Conservation (phyloP, 2,329 filamentous ascomycete species). For the Xylariales sp. region DNA sequence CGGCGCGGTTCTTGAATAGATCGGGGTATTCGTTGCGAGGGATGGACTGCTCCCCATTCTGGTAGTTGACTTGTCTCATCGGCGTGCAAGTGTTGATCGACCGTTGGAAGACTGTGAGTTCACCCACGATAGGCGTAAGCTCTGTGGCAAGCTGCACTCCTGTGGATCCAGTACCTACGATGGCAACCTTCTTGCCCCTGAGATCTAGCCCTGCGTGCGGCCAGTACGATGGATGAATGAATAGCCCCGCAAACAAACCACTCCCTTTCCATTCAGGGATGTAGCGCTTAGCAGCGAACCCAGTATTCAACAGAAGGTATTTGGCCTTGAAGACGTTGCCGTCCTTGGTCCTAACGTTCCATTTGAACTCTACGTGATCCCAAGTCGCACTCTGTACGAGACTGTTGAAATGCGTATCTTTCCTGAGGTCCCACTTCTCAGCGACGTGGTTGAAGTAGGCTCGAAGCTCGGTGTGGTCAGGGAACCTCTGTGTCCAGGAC, state of each 20-base stretch:
- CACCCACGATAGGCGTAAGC: constrained; percentile 43
- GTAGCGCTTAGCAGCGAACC: constrained; percentile 43
- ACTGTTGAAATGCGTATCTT: constrained; percentile 39
- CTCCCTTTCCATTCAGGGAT: constrained; percentile 39
- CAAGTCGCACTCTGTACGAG: constrained; percentile 37
- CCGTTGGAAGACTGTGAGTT: constrained; percentile 57
- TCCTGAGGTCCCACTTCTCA: constrained; percentile 36
- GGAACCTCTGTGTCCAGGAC: constrained; percentile 37
- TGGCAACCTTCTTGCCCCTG: constrained; percentile 51
- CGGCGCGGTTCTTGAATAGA: constrained; percentile 47
- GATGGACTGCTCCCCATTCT: constrained; percentile 37
- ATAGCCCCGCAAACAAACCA: constrained; percentile 51
- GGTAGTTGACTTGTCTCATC: constrained; percentile 42
- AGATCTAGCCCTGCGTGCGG: constrained; percentile 50
- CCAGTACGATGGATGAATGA: constrained; percentile 57
- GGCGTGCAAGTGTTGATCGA: constrained; percentile 61
- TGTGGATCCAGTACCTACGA: constrained; percentile 59
- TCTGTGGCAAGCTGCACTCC: constrained; percentile 60
- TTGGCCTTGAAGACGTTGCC: constrained; percentile 33
- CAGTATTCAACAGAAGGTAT: constrained; percentile 41
- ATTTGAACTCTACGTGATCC: constrained; percentile 29
- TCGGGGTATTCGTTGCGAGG: constrained; percentile 42
- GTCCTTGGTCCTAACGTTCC: constrained; percentile 38
- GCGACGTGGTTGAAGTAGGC: constrained; percentile 44
- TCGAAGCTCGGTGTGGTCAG: constrained; percentile 34